Base-by-base conservation (phyloP, 192 early-diverging fungal genomes). In the Podila horticola region DNA sequence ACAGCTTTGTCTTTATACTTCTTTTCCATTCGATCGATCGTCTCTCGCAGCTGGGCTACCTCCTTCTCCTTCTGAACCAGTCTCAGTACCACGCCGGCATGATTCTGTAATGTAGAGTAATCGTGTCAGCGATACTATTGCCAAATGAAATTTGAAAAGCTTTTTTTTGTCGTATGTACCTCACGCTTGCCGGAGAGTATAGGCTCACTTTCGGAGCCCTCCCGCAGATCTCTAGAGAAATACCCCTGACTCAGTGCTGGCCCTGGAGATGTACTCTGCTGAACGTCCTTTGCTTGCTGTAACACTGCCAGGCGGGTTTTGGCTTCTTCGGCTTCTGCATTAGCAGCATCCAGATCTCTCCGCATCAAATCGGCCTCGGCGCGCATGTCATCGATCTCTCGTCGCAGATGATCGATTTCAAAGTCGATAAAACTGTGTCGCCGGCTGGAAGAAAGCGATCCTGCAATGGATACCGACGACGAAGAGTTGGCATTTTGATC, bases 1-100 rank as follows among this genome's bases (percentile, higher is more conserved):
- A 79, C 75, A 72, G 77, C 77, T 57, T 73, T 81, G 77, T 81
- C 77, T 64, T 73, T 81, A 67, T 81, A 81, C 71, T 81, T 81
- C 29, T 81, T 81, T 58, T 81, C 71, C 71, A 81, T 73, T 28
- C 65, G 62, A 15, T 81, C 77, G 58, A 81, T 72, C 4, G 77
- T 81, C 67, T 81, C 77, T 30, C 77, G 77, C 50, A 81, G 71
- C 58, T 73, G 70, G 19, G 67, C 62, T 15, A 73, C 77, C 61
- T 81, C 77, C 57, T 81, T 81, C 30, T 81, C 77, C 58, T 81
- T 81, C 58, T 81, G 77, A 29, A 81, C 77, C 52, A 81, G 58
- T 69, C 77, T 67, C 65, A 73, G 77, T 55, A 81, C 77, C 29
- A 81, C 77, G 26, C 77, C 77, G 48, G 77, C 77, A 36, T 81